These are phyloP conservation scores for Eremochloa ophiuroides DNA, from an alignment of 176 grass and related monocot genomes.

Conservation along the genomic window DNA sequence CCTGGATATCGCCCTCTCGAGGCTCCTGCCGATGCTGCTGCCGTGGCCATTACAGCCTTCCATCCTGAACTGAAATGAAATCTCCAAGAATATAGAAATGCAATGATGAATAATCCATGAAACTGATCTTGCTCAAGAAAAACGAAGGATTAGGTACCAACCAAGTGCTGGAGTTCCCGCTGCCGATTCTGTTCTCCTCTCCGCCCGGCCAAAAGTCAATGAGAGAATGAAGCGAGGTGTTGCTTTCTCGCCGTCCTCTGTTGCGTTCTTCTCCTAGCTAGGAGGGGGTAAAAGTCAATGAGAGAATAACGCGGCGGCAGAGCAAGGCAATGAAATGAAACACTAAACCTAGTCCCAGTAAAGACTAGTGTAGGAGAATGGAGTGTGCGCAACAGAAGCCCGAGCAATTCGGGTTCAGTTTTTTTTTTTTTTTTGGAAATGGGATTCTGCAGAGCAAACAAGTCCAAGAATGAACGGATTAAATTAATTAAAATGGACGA, in stretches of 20 bases:
- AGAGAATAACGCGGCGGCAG: no score
- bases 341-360: no score
- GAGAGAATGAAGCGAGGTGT: neutral
- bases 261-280: neutral
- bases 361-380: neutral
- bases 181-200: neutral
- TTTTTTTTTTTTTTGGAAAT: neutral
- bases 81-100: no score
- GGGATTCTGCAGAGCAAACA: neutral
- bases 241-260: neutral
- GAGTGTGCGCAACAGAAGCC: neutral
- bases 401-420: neutral
- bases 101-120: neutral
- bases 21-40: constrained; percentile 32
- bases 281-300: no score
- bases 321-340: neutral
- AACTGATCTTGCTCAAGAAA: neutral
- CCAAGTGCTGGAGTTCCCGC: neutral
- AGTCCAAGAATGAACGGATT: neutral
- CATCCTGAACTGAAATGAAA: constrained; percentile 40
- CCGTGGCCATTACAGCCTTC: neutral
- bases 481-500: neutral
- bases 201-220: neutral
- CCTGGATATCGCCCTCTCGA: constrained; percentile 44
- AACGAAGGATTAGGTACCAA: no score